Percentiles rank a stretch among this genome's conserved stretches.
Conservation (phyloP, 2,329 filamentous ascomycete genomes). For the Ceratocystis colombiana region DNA sequence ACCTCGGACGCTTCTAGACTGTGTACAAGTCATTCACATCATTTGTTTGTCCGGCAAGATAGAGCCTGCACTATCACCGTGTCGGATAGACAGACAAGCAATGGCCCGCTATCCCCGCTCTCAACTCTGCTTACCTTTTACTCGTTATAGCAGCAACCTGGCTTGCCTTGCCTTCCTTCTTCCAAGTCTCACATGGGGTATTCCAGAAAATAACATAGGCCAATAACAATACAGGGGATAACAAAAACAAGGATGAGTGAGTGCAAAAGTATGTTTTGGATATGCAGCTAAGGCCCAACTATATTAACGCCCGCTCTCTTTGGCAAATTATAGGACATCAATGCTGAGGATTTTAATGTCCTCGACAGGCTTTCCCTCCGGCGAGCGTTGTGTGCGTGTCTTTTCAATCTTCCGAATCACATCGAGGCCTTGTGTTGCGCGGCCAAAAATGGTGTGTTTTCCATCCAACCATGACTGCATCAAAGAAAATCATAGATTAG, state of each 20-base stretch:
- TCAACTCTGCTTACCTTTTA: not conserved
- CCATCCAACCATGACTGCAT: constrained; percentile 76
- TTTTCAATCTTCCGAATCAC: constrained; percentile 96
- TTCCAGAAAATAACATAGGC: not conserved
- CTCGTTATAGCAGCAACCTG: not conserved
- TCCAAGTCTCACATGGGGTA: not conserved
- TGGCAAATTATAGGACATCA: constrained; percentile 40
- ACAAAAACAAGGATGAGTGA: not conserved
- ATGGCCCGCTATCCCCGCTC: too few relatives aligned
- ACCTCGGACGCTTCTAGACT: not conserved
- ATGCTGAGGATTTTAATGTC: constrained; percentile 98
- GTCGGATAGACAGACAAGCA: too few relatives aligned
- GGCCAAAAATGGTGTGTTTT: constrained; percentile 92
- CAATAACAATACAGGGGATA: not conserved
- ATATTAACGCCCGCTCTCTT: not conserved
- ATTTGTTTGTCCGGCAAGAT: too few relatives aligned
- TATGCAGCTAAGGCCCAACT: not conserved
- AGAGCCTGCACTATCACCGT: too few relatives aligned
- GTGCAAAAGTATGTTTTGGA: not conserved
- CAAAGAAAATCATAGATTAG: constrained; percentile 19
- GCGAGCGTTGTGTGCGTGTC: constrained; percentile 67
- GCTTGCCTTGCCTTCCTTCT: not conserved
- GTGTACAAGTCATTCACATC: not conserved
- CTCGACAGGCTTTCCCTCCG: constrained; percentile 87
- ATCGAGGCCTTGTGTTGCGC: constrained; percentile 81